phyloP scores from a whole-genome alignment of 106 monocot genomes.

The Hemerocallis citrina region DNA sequence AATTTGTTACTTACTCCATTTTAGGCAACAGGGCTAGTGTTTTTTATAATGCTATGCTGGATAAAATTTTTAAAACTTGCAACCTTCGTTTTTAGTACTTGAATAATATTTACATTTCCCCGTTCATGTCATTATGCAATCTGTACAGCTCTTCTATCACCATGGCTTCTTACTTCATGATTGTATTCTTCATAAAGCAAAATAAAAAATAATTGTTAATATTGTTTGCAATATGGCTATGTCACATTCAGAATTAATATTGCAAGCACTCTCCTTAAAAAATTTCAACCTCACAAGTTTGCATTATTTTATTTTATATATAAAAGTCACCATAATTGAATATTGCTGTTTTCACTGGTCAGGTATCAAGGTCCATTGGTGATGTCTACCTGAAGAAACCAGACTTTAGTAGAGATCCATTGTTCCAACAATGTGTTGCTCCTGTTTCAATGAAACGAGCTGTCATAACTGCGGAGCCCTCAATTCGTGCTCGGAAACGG shows the following conservation, averaged over 20 bases:
- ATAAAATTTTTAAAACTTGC: not conserved
- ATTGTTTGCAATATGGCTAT: not conserved
- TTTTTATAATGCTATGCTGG: not conserved
- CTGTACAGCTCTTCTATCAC: not conserved
- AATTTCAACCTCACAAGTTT: not conserved
- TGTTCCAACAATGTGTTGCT: constrained; percentile 32
- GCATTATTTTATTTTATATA: no score
- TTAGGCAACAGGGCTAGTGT: not conserved
- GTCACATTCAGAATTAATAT: not conserved
- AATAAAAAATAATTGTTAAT: not conserved
- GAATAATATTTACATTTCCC: constrained; percentile 4
- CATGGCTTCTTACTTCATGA: constrained; percentile 2
- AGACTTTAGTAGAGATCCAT: constrained; percentile 39
- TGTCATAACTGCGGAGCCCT: constrained; percentile 44
- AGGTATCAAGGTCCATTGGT: constrained; percentile 55
- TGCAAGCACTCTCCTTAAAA: not conserved
- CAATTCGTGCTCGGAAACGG: constrained; percentile 24
- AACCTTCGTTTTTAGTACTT: not conserved
- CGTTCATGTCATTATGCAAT: not conserved
- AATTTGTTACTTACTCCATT: not conserved
- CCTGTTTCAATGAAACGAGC: constrained; percentile 36
- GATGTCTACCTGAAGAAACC: constrained; percentile 55
- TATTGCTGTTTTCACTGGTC: not conserved
- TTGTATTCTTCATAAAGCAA: constrained; percentile 6
- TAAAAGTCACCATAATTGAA: not conserved